Evolutionary conservation across 2,329 filamentous ascomycete species (phyloP).

Genomic region (Cordyceps pruinosa): DNA sequence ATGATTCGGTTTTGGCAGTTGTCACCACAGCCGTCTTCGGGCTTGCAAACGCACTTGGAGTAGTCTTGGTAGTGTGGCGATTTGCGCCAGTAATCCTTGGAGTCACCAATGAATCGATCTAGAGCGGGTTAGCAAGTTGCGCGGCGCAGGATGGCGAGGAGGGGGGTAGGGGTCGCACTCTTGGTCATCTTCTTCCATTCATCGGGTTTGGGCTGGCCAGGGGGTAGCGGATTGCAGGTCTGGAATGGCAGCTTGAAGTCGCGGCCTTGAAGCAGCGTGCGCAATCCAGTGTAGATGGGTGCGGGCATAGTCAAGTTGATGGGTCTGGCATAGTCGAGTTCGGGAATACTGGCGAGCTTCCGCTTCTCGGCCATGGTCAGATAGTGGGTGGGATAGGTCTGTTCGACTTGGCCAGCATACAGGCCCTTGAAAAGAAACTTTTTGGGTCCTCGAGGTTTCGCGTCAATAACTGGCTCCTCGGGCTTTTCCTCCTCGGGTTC

Average conservation of each 20-base stretch:
- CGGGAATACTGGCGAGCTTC: slow-evolving; percentile 39
- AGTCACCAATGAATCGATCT: slow-evolving; percentile 89
- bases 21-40: slow-evolving; percentile 76
- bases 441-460: slow-evolving; percentile 51
- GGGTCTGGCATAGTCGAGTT: slow-evolving; percentile 38
- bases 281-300: slow-evolving; percentile 72
- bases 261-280: slow-evolving; percentile 62
- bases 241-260: slow-evolving; percentile 89
- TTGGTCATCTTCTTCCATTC: slow-evolving; percentile 90
- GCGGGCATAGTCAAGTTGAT: slow-evolving; percentile 58
- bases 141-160: not conserved
- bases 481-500: slow-evolving; percentile 23
- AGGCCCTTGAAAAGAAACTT: slow-evolving; percentile 77
- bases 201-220: slow-evolving; percentile 82
- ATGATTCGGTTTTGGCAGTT: slow-evolving; percentile 92
- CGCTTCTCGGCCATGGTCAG: slow-evolving; percentile 47
- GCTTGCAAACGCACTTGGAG: slow-evolving; percentile 70
- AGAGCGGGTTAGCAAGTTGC: slow-evolving; percentile 23
- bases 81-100: slow-evolving; percentile 73
- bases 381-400: slow-evolving; percentile 39
- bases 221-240: slow-evolving; percentile 78
- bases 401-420: slow-evolving; percentile 71
- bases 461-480: slow-evolving; percentile 31
- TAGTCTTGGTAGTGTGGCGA: slow-evolving; percentile 66
- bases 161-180: slow-evolving; percentile 50